A percentile compares a stretch with the other conserved stretches of the same genome.
Evolutionary conservation across 495 filamentous ascomycete species (phyloP).

Genomic region (Podospora anserina): DNA sequence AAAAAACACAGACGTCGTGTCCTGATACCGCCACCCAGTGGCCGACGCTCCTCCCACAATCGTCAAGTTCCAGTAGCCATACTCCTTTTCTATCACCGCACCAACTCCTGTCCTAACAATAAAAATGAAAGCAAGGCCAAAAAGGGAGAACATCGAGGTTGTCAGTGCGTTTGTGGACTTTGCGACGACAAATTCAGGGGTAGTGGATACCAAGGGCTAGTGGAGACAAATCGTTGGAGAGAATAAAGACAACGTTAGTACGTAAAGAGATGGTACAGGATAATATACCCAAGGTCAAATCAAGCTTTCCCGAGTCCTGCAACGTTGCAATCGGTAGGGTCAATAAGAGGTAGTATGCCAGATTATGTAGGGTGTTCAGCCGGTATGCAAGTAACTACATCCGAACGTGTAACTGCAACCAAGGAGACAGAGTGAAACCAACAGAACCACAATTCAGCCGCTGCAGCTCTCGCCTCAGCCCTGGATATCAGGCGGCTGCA

Average conservation of each 20-base stretch:
- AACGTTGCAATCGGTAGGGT: neutral
- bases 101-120: neutral
- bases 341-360: neutral
- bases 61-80: conserved; percentile 8
- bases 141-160: neutral
- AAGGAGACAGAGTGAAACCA: neutral
- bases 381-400: neutral
- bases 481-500: no score
- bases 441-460: neutral
- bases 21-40: conserved; percentile 1
- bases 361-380: neutral
- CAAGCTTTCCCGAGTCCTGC: neutral
- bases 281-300: neutral
- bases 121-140: neutral
- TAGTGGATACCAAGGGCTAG: no score
- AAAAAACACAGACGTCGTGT: neutral
- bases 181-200: no score
- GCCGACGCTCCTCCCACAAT: neutral
- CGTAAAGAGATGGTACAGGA: neutral
- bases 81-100: neutral
- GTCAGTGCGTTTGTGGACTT: no score
- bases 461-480: neutral
- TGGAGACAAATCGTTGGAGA: no score
- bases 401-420: neutral
- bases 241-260: no score